phyloP scores from a whole-genome alignment of 768 basidiomycete species.

The Macrolepiota dolichaula region DNA sequence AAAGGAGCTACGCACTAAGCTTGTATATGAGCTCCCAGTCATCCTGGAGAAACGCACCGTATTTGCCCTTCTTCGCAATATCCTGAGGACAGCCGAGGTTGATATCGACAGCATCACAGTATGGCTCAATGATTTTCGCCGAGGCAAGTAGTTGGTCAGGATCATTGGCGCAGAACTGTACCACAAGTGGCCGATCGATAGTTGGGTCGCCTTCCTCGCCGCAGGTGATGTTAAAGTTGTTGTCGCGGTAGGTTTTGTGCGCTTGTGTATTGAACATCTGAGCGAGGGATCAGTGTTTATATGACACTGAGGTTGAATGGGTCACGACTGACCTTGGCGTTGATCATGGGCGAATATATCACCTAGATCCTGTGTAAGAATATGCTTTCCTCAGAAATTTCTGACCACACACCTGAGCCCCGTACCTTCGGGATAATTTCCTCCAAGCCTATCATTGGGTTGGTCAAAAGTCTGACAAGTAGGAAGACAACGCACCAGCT shows the following conservation, averaged over 20 bases:
- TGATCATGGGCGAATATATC: slow-evolving; percentile 98
- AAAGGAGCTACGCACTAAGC: slow-evolving; percentile 51
- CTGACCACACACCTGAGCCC: slow-evolving; percentile 59
- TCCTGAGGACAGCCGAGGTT: slow-evolving; percentile 96
- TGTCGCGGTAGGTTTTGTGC: slow-evolving; percentile 54
- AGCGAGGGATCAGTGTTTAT: not conserved
- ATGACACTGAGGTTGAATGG: not conserved
- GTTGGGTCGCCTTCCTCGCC: slow-evolving; percentile 81
- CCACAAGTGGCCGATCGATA: slow-evolving; percentile 79
- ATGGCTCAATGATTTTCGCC: slow-evolving; percentile 69
- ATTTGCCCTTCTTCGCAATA: slow-evolving; percentile 83
- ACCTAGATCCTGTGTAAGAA: slow-evolving; percentile 40
- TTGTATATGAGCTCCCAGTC: slow-evolving; percentile 88
- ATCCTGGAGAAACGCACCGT: slow-evolving; percentile 90
- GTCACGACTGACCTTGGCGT: slow-evolving; percentile 64
- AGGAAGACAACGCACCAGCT: slow-evolving; percentile 65
- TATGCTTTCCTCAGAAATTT: not conserved
- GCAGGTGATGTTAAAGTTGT: slow-evolving; percentile 62
- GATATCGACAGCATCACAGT: slow-evolving; percentile 93
- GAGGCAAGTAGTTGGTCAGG: slow-evolving; percentile 73
- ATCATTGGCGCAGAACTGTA: slow-evolving; percentile 94
- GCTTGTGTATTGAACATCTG: slow-evolving; percentile 61
- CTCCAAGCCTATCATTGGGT: slow-evolving; percentile 73
- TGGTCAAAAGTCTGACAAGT: not conserved
- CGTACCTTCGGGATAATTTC: slow-evolving; percentile 75